Percentiles rank a stretch among this genome's conserved stretches.
These are phyloP conservation scores for Xerocomellus intermedius DNA, from an alignment of 768 basidiomycete species.

Conservation along the genomic window DNA sequence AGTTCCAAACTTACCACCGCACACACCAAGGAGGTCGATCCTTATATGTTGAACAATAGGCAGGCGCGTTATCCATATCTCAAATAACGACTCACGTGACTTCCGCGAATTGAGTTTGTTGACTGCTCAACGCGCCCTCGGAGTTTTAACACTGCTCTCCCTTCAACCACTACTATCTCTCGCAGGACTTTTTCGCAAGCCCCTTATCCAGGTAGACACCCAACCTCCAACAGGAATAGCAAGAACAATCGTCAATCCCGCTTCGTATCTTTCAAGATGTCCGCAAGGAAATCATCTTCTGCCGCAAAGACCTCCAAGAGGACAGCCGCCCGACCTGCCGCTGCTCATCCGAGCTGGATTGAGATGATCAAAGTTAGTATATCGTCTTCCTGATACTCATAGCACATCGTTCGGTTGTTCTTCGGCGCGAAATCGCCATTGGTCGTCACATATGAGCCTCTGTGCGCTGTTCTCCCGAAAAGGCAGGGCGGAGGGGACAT, in stretches of 20 bases:
- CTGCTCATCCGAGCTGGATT: slow-evolving; percentile 54
- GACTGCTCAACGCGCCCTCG: slow-evolving; percentile 40
- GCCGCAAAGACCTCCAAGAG: slow-evolving; percentile 44
- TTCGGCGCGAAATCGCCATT: slow-evolving; percentile 3
- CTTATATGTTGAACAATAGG: slow-evolving; percentile 7
- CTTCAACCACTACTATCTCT: slow-evolving; percentile 50
- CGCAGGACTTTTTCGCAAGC: slow-evolving; percentile 22
- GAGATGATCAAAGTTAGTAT: slow-evolving; percentile 78
- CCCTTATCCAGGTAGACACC: slow-evolving; percentile 15
- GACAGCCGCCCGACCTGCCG: slow-evolving; percentile 30
- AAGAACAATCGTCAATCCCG: slow-evolving; percentile 13
- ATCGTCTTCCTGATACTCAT: slow-evolving; percentile 9
- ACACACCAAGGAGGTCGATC: not conserved
- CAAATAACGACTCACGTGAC: slow-evolving; percentile 37
- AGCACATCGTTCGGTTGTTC: slow-evolving; percentile 14
- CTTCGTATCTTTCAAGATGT: slow-evolving; percentile 28
- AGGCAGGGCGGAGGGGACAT: slow-evolving; percentile 42
- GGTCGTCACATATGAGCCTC: slow-evolving; percentile 7
- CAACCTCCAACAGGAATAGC: slow-evolving; percentile 13
- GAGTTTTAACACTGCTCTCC: slow-evolving; percentile 41
- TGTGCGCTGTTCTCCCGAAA: slow-evolving; percentile 27
- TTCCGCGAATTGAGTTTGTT: slow-evolving; percentile 40
- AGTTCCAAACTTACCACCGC: not conserved
- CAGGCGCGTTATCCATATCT: slow-evolving; percentile 27
- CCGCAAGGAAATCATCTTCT: slow-evolving; percentile 45